Evolutionary conservation across 176 grass and related monocot genomes (phyloP).

Genomic region (Thinopyrum elongatum): DNA sequence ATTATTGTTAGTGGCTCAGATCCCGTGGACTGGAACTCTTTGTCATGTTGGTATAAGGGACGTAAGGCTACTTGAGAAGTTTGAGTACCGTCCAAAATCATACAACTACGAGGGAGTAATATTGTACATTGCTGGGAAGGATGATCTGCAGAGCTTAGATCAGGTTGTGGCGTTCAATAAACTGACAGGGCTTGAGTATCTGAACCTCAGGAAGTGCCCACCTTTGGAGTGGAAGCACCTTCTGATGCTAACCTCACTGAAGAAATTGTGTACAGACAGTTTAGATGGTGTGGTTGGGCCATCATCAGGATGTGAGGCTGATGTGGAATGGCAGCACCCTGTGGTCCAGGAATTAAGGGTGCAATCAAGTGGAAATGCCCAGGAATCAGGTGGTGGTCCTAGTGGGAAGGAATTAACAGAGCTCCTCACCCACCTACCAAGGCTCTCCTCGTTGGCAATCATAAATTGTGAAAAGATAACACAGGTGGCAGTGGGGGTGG

Average conservation of each 20-base stretch:
- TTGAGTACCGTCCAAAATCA: background rate
- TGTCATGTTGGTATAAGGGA: fast-evolving
- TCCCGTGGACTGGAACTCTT: background rate
- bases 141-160: background rate
- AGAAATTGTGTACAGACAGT: fast-evolving
- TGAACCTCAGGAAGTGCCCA: background rate
- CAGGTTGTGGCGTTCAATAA: background rate
- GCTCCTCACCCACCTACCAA: background rate
- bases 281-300: no score
- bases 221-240: background rate
- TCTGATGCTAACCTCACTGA: background rate
- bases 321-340: no score
- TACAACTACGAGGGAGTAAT: fast-evolving
- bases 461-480: background rate
- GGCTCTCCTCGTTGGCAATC: background rate
- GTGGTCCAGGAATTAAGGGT: no score
- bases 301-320: no score
- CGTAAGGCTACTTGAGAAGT: fast-evolving
- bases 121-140: background rate
- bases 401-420: background rate
- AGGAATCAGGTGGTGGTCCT: no score
- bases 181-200: background rate
- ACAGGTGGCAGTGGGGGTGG: background rate
- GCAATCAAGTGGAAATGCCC: no score
- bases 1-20: background rate